A percentile compares a stretch with the other conserved stretches of the same genome.
phyloP scores from a whole-genome alignment of 768 basidiomycete genomes.

The Boletus rubroflammeus region DNA sequence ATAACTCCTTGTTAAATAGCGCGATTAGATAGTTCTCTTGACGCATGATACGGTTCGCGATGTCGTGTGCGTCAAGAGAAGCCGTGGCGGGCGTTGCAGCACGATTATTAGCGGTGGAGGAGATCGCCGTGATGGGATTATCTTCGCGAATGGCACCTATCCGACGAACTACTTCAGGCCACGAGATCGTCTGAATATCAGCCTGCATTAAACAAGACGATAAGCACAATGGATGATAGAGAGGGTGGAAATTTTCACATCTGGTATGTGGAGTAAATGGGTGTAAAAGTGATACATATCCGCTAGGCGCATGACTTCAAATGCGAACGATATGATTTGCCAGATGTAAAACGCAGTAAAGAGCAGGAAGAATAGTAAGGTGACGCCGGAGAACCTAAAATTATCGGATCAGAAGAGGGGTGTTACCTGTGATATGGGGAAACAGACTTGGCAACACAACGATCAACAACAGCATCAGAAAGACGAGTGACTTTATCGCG shows the following conservation, averaged over 20 bases:
- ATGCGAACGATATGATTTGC: slow-evolving; percentile 77
- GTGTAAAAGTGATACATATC: slow-evolving; percentile 98
- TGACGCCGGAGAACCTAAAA: slow-evolving; percentile 76
- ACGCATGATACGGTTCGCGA: slow-evolving; percentile 95
- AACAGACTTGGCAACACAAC: slow-evolving; percentile 79
- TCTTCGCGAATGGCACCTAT: slow-evolving; percentile 88
- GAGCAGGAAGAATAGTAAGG: slow-evolving; percentile 76
- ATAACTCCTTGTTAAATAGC: slow-evolving; percentile 92
- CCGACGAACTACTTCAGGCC: slow-evolving; percentile 90
- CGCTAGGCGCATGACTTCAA: slow-evolving; percentile 73
- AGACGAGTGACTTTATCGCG: slow-evolving; percentile 65
- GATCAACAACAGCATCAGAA: slow-evolving; percentile 76
- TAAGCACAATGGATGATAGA: slow-evolving; percentile 8
- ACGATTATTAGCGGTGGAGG: slow-evolving; percentile 50
- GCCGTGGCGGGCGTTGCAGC: slow-evolving; percentile 67
- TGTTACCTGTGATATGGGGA: neutral
- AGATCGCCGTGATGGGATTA: slow-evolving; percentile 88
- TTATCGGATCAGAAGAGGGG: slow-evolving; percentile 14
- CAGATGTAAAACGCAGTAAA: slow-evolving; percentile 88
- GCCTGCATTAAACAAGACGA: slow-evolving; percentile 50
- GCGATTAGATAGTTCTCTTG: slow-evolving; percentile 99
- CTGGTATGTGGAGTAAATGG: slow-evolving; percentile 88
- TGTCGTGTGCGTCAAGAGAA: slow-evolving; percentile 95
- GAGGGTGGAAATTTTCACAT: slow-evolving; percentile 50
- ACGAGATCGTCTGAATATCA: slow-evolving; percentile 96